A percentile compares a stretch with the other conserved stretches of the same genome.
These are phyloP conservation scores for Cinnamomum chago DNA, from an alignment of 164 flowering plant species.

Conservation along the genomic window DNA sequence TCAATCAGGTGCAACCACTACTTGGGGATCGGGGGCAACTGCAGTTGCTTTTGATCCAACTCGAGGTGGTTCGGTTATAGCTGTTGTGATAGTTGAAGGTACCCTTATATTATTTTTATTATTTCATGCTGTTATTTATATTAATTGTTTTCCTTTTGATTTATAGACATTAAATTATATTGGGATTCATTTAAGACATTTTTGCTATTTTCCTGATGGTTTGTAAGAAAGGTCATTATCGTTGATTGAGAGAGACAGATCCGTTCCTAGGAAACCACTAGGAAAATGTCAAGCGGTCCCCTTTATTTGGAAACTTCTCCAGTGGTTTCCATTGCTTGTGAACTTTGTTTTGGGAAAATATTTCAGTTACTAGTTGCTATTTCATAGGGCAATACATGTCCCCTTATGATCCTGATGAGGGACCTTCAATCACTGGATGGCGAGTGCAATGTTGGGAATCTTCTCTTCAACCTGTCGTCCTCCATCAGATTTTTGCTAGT, in stretches of 20 bases:
- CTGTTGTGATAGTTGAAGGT: conserved; percentile 98
- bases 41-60: conserved; percentile 99
- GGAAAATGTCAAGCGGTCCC: too few relatives aligned
- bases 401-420: conserved; percentile 99
- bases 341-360: not conserved
- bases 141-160: too few relatives aligned
- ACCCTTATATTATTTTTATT: conserved; percentile 4
- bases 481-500: conserved; percentile 92
- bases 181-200: too few relatives aligned
- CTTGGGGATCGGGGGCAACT: conserved; percentile 99
- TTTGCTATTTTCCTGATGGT: too few relatives aligned
- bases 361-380: not conserved
- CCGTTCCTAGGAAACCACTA: too few relatives aligned
- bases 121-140: too few relatives aligned
- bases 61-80: conserved; percentile 94
- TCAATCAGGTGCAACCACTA: conserved; percentile 90
- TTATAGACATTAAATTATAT: too few relatives aligned
- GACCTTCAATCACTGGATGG: conserved; percentile 98
- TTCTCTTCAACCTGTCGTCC: conserved; percentile 89
- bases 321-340: not conserved
- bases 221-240: too few relatives aligned
- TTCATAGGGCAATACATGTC: conserved; percentile 98
- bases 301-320: not conserved
- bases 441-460: conserved; percentile 99
- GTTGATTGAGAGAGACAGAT: too few relatives aligned